Percentiles rank a stretch among this genome's conserved stretches.
Conservation (phyloP, 495 filamentous ascomycete species). For the Evansstolkia leycettana region DNA sequence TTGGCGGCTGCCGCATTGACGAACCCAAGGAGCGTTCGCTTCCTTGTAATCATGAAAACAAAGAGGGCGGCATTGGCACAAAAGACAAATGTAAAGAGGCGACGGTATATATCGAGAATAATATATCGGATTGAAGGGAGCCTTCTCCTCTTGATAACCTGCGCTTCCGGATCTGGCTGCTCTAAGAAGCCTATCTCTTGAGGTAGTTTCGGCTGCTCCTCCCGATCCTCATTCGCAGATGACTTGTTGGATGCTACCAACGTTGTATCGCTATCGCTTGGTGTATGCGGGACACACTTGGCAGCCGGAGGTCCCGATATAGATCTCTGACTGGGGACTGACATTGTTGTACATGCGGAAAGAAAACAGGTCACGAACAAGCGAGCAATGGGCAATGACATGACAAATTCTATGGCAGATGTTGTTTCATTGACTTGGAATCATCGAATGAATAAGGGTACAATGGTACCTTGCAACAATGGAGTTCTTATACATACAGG, state of each 20-base stretch:
- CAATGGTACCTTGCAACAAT: too few species aligned
- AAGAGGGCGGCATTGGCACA: constrained; percentile 40
- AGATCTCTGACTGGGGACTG: constrained; percentile 12
- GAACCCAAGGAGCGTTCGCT: constrained; percentile 23
- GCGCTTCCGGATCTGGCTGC: too few species aligned
- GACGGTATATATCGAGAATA: constrained; percentile 34
- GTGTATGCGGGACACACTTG: constrained; percentile 7
- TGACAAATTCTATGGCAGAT: too few species aligned
- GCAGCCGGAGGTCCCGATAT: constrained; percentile 15
- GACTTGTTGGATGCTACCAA: constrained; percentile 13
- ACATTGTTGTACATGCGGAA: constrained; percentile 10
- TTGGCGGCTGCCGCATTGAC: constrained; percentile 43
- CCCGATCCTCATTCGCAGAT: constrained; percentile 8
- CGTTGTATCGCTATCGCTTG: constrained; percentile 11
- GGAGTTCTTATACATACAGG: too few species aligned
- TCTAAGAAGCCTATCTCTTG: too few species aligned
- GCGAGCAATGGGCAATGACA: too few species aligned
- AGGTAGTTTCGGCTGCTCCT: too few species aligned
- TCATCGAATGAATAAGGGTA: too few species aligned
- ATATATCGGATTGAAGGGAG: constrained; percentile 18
- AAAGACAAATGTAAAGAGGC: constrained; percentile 41
- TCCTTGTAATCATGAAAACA: constrained; percentile 22
- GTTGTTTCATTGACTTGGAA: too few species aligned
- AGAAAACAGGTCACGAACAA: too few species aligned
- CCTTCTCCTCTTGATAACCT: too few species aligned